Conservation (phyloP, 306 rosid genomes). For the Medicago lupulina region DNA sequence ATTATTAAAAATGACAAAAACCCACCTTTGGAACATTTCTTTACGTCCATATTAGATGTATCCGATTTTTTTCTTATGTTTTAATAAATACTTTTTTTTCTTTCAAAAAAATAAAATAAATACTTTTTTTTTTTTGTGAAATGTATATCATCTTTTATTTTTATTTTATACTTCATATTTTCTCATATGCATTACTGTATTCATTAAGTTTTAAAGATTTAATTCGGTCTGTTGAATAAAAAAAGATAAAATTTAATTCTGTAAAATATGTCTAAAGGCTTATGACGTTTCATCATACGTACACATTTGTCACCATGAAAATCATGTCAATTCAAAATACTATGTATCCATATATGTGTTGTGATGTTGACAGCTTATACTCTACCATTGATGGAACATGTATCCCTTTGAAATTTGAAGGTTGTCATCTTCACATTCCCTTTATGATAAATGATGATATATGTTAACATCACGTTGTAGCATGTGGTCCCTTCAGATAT, state of each 20-base stretch:
- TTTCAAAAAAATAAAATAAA: too few relatives aligned
- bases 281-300: neutral
- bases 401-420: constrained; percentile 21
- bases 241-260: too few relatives aligned
- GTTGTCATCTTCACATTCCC: constrained; percentile 15
- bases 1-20: too few relatives aligned
- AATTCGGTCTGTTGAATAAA: neutral
- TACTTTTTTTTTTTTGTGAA: too few relatives aligned
- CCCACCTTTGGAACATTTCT: too few relatives aligned
- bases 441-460: constrained; percentile 3
- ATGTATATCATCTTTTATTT: too few relatives aligned
- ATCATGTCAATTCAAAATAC: constrained; percentile 8
- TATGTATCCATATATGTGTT: neutral
- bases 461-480: constrained; percentile 11
- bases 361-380: constrained; percentile 1
- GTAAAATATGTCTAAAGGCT: too few relatives aligned
- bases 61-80: too few relatives aligned
- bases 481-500: constrained; percentile 46
- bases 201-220: neutral
- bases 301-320: constrained; percentile 1
- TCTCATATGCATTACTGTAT: too few relatives aligned
- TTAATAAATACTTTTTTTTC: too few relatives aligned
- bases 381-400: constrained; percentile 23
- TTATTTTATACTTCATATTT: too few relatives aligned
- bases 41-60: too few relatives aligned